Evolutionary conservation across 495 filamentous ascomycete species (phyloP).

Genomic region (Collariella sp.): DNA sequence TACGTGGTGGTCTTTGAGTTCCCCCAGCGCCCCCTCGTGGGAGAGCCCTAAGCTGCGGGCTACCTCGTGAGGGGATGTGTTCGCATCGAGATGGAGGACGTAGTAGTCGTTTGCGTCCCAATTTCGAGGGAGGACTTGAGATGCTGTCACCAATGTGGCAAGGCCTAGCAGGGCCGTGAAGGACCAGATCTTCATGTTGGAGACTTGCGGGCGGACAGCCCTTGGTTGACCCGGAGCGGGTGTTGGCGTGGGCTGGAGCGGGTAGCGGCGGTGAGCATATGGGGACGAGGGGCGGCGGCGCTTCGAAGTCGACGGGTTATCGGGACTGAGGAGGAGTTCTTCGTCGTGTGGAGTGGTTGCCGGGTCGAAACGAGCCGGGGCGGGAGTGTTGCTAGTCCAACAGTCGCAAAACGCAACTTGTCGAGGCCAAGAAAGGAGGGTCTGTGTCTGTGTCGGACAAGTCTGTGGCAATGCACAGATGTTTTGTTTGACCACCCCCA

Average conservation of each 20-base stretch:
- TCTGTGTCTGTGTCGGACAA: too few species aligned
- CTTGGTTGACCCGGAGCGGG: constrained; percentile 5
- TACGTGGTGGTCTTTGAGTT: constrained; percentile 73
- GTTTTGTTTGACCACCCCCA: too few species aligned
- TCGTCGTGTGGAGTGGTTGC: neutral
- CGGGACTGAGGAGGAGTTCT: neutral
- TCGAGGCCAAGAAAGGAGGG: neutral
- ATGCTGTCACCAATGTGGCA: constrained; percentile 35
- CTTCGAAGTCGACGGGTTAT: neutral
- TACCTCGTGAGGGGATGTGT: constrained; percentile 58
- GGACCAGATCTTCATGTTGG: constrained; percentile 37
- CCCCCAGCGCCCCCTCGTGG: constrained; percentile 77
- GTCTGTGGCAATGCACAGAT: constrained; percentile 1
- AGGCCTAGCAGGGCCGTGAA: constrained; percentile 33
- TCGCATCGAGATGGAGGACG: constrained; percentile 67
- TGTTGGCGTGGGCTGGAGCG: neutral
- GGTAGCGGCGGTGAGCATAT: constrained; percentile 1
- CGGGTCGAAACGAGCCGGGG: neutral
- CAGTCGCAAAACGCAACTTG: neutral
- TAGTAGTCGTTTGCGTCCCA: constrained; percentile 80
- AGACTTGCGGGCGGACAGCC: constrained; percentile 10
- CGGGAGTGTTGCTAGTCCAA: neutral
- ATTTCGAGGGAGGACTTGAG: constrained; percentile 31
- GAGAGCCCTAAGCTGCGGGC: constrained; percentile 64
- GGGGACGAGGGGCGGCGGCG: neutral